Conservation (phyloP, 164 flowering plant species). For the Echeveria elegans region DNA sequence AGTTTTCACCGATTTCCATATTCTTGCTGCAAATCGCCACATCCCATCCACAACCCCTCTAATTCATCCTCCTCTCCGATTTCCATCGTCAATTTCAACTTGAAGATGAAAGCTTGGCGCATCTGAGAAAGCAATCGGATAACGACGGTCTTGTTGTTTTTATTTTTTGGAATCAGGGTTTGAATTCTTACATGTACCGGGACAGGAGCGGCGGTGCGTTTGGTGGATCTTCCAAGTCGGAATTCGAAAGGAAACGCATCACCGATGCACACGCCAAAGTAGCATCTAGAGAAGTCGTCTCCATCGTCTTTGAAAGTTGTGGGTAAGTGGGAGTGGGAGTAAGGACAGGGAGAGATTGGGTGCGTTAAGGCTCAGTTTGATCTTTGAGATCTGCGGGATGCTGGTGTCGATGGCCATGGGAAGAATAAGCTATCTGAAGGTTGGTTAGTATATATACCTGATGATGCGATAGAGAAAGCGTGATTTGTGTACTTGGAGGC, state of each 20-base stretch:
- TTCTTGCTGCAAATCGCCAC: neutral
- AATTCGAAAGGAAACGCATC: slow-evolving; percentile 41
- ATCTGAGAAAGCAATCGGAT: slow-evolving; percentile 2
- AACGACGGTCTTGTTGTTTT: neutral
- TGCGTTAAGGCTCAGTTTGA: slow-evolving; percentile 13
- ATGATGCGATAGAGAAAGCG: no score
- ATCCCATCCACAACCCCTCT: neutral
- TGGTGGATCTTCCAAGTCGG: slow-evolving; percentile 38
- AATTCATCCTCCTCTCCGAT: neutral
- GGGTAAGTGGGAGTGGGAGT: neutral
- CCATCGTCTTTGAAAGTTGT: slow-evolving; percentile 34
- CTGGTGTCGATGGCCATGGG: slow-evolving; percentile 18
- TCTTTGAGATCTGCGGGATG: slow-evolving; percentile 26
- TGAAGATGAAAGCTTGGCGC: neutral
- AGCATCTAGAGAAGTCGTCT: slow-evolving; percentile 54
- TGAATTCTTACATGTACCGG: slow-evolving; percentile 24
- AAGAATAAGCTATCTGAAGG: slow-evolving; percentile 46
- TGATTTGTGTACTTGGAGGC: no score
- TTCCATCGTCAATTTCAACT: neutral
- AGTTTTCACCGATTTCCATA: neutral
- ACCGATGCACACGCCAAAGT: slow-evolving; percentile 58
- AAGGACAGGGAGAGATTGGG: slow-evolving; percentile 20
- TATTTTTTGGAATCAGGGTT: neutral
- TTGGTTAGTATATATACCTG: no score
- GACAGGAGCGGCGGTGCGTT: slow-evolving; percentile 29